A percentile compares a stretch with the other conserved stretches of the same genome.
Conservation (phyloP, 1,139 yeast species). For the Oligophagozyma castellii region DNA sequence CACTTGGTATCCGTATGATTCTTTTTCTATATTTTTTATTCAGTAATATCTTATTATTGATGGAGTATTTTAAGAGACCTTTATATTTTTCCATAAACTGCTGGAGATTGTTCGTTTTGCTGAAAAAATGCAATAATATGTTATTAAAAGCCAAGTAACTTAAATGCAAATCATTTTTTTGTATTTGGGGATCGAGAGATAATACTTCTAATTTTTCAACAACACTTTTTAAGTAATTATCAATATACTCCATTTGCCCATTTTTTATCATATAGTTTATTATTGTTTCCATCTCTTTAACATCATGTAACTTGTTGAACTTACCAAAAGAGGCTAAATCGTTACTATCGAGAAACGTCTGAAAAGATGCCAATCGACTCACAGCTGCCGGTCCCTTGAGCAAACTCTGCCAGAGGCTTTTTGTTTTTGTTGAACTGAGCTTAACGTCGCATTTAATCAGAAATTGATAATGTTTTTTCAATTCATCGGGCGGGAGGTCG, state of each 20-base stretch:
- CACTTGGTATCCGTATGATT: conserved; percentile 8
- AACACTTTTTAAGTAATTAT: conserved; percentile 14
- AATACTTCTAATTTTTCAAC: conserved; percentile 10
- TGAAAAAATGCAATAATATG: conserved; percentile 9
- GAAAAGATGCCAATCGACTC: too few relatives aligned
- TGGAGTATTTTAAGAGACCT: conserved; percentile 6
- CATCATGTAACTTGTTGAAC: conserved; percentile 12
- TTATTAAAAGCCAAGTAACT: conserved; percentile 10
- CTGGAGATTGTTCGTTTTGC: conserved; percentile 8
- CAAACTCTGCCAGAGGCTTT: too few relatives aligned
- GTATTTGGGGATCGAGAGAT: conserved; percentile 1
- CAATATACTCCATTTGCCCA: conserved; percentile 11
- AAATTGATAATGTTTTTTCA: too few relatives aligned
- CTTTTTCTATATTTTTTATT: conserved; percentile 4
- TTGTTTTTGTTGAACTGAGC: too few relatives aligned
- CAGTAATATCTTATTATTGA: not conserved
- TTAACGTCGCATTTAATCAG: too few relatives aligned
- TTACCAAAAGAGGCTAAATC: too few relatives aligned
- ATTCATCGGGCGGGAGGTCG: too few relatives aligned
- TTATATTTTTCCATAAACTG: conserved; percentile 11
- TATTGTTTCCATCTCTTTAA: conserved; percentile 10
- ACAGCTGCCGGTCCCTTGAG: too few relatives aligned
- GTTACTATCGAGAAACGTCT: too few relatives aligned
- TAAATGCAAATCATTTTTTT: not conserved
- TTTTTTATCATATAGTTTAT: conserved; percentile 8